A percentile compares a stretch with the other conserved stretches of the same genome.
Evolutionary conservation across 2,329 filamentous ascomycete genomes (phyloP).

Genomic region (Sphaceloma murrayae): DNA sequence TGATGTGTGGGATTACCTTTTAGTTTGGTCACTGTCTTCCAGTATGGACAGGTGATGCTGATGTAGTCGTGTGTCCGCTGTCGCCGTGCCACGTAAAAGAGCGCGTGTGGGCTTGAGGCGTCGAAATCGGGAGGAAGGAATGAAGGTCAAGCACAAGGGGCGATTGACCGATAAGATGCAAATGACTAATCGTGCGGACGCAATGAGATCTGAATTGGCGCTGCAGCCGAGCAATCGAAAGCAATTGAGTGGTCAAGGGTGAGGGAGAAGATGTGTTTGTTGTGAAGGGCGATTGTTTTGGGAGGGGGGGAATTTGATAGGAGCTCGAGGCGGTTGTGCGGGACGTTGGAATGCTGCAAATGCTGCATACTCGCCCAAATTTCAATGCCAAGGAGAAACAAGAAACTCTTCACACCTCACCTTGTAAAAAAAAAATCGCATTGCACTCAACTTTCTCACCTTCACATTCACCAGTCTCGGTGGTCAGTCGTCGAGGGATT

Average conservation of each 20-base stretch:
- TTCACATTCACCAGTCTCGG: too few relatives aligned
- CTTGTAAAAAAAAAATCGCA: too few relatives aligned
- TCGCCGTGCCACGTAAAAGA: constrained; percentile 8
- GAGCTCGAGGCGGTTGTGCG: constrained; percentile 5
- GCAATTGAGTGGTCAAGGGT: constrained; percentile 1
- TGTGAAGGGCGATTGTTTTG: constrained; percentile 3
- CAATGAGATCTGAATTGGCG: constrained; percentile 6
- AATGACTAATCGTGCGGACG: constrained; percentile 6
- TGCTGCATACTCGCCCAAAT: not conserved
- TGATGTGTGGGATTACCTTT: constrained; percentile 13
- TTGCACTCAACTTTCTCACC: too few relatives aligned
- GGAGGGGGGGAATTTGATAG: not conserved
- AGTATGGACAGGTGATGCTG: constrained; percentile 12
- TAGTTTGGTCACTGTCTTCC: constrained; percentile 2
- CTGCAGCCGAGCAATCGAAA: not conserved
- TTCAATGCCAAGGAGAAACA: not conserved
- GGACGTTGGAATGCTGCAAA: constrained; percentile 7
- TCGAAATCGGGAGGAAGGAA: constrained; percentile 12
- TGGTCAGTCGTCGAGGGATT: too few relatives aligned
- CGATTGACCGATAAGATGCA: constrained; percentile 14
- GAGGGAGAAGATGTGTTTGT: constrained; percentile 7
- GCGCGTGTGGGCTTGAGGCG: constrained; percentile 12
- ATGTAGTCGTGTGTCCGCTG: not conserved
- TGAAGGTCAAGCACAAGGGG: constrained; percentile 9
- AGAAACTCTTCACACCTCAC: not conserved